Evolutionary conservation across 2,329 filamentous ascomycete genomes (phyloP).

Genomic region (Exophiala viscosa): DNA sequence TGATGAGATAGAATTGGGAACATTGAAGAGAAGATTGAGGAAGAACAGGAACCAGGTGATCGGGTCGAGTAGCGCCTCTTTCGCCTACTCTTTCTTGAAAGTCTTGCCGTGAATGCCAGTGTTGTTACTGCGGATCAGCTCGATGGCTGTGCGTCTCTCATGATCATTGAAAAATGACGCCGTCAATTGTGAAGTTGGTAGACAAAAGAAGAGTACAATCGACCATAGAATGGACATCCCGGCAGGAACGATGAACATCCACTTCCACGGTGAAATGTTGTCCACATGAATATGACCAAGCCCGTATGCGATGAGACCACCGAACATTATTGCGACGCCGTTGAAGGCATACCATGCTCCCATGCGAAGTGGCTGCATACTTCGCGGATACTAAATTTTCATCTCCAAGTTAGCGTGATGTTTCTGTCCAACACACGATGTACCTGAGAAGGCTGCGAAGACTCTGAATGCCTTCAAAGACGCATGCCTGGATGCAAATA

Average conservation of each 20-base stretch:
- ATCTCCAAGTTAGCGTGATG: too few species aligned
- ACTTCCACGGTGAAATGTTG: conserved; percentile 2
- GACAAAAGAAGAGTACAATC: conserved; percentile 48
- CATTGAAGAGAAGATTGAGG: conserved; percentile 13
- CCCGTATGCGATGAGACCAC: conserved; percentile 2
- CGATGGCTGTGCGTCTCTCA: conserved; percentile 13
- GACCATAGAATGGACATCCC: conserved; percentile 56
- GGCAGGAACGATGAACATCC: conserved; percentile 62
- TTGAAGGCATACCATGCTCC: neutral
- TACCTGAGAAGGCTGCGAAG: too few species aligned
- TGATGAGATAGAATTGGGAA: conserved; percentile 35
- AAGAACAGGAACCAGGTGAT: conserved; percentile 11
- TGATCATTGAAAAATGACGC: conserved; percentile 31
- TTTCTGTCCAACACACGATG: too few species aligned
- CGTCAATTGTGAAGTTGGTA: conserved; percentile 50
- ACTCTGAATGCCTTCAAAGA: too few species aligned
- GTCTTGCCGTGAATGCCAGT: conserved; percentile 52
- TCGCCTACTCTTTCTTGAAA: conserved; percentile 46
- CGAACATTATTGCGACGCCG: neutral
- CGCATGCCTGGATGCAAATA: too few species aligned
- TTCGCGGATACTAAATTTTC: too few species aligned
- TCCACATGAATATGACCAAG: conserved; percentile 1
- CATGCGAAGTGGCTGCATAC: neutral
- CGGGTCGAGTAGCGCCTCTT: conserved; percentile 41
- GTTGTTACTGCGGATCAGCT: conserved; percentile 21